phyloP scores from a whole-genome alignment of 495 filamentous ascomycete genomes.

The Penicillium robsamsonii region DNA sequence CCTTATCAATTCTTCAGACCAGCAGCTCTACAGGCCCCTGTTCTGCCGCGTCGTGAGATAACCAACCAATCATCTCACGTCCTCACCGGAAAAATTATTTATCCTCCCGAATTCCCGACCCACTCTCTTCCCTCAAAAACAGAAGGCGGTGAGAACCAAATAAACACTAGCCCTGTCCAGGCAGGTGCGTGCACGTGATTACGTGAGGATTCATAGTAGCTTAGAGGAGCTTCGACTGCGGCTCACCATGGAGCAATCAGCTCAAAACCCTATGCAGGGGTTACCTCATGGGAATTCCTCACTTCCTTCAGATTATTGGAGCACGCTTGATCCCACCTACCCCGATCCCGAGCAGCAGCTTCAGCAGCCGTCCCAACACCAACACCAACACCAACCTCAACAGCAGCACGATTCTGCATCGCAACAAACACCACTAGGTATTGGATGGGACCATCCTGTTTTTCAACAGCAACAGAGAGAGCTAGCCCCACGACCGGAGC shows the following conservation, averaged over 20 bases:
- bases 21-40: conserved; percentile 5
- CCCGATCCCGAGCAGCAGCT: conserved; percentile 29
- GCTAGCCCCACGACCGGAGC: conserved; percentile 24
- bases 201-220: conserved; percentile 17
- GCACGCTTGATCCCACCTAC: conserved; percentile 38
- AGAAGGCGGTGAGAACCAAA: conserved; percentile 4
- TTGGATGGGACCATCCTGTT: conserved; percentile 15
- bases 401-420: conserved; percentile 14
- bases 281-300: conserved; percentile 29
- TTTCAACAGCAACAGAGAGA: conserved; percentile 26
- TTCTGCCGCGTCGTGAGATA: conserved; percentile 3
- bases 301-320: conserved; percentile 40
- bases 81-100: conserved; percentile 5
- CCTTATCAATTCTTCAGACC: conserved; percentile 13
- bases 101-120: not conserved
- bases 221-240: conserved; percentile 9
- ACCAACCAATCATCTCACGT: conserved; percentile 3
- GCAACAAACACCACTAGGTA: conserved; percentile 8
- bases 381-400: conserved; percentile 19
- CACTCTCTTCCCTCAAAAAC: not conserved
- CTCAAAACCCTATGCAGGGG: conserved; percentile 35
- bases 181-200: conserved; percentile 5
- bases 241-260: conserved; percentile 41
- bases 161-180: not conserved
- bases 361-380: conserved; percentile 20